Base-by-base conservation (phyloP, 1,284 basidiomycete genomes). In the Ceratobasidium sp. region DNA sequence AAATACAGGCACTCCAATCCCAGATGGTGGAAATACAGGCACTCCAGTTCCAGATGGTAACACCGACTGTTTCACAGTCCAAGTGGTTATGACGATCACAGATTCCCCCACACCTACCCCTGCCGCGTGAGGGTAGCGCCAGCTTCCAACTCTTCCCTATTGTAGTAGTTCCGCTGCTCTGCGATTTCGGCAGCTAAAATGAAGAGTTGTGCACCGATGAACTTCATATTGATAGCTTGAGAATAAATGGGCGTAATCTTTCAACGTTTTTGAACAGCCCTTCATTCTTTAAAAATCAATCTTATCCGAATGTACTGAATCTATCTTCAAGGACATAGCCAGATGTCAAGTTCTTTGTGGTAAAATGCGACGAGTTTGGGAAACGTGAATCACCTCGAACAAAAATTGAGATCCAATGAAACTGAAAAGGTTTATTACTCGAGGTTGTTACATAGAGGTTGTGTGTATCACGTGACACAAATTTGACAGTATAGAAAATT, bases 91-190 rank as follows among this genome's bases (percentile, higher is more conserved):
- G 39, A 77, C 80, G 7, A 42, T 76, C 9, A 63, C 61, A 51
- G 68, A 71, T 53, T 56, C 58, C 26, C 51, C 80, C n/a, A 53
- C 67, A 9, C 56, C 78, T 18, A 64, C 75, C 46, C 51, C 68
- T 15, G 77, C 79, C 49, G 79, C 68, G 79, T 56, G 12, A 44
- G 53, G 3, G 79, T 81, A 13, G 79, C 80, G 18, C 58, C 80
- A 49, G 68, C 80, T 28, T 77, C 78, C 20, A 75, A 60, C 55
- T 55, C 79, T 40, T 67, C 78, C 53, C 53, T 80, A 23, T 58
- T 81, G n/a, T n/a, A 67, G 80, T 3, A 82, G 82, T 58, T 67
- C 78, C 66, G 82, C 81, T 40, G 56, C 55, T 6, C 44, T 46
- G 70, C 61, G 46, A 42, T 40, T 73, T 18, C 33, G 23, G 42